Base-by-base conservation (phyloP, 441 rosid genomes). In the Cnidoscolus chayamansa region DNA sequence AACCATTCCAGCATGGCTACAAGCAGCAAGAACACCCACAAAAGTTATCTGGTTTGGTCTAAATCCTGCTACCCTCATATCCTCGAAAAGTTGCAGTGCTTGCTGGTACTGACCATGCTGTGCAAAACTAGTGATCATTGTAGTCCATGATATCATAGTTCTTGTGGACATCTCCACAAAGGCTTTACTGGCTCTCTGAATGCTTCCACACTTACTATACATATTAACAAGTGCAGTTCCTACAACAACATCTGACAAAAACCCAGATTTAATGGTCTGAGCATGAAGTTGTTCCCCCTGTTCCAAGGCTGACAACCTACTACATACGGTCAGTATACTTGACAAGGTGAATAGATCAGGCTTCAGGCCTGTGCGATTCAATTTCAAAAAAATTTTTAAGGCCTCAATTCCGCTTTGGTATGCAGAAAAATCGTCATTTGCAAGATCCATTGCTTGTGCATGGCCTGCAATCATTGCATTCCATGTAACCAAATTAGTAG, bases 251-350 rank as follows among this genome's bases (percentile, higher is more conserved):
- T 88, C 89, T 0, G 84, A 80, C 65, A 88, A 56, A 76, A 68
- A 76, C 55, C 92, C 89, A 0, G 84, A 68, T 77, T 88, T 88
- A 48, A 85, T 77, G 20, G 79, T 75, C 75, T 79, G 86, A 51
- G 92, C 86, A 78, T 88, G 92, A 71, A 86, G 56, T 50, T 88
- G 90, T 68, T 88, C 86, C 59, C 90, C 92, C 54, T 82, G 87
- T 56, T 81, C 82, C 53, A 79, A 71, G 9, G 86, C 87, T 45
- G 76, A 67, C 80, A 86, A 49, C 68, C 67, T 79, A 25, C 86
- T 67, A 60, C 92, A 84, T 11, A 83, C 67, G 10, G 87, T 82
- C 61, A 86, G 76, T 58, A 77, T 43, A 73, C 90, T 88, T 31
- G 92, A 86, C 63, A 84, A 76, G 31, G 88, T 80, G 79, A 74